Percentiles rank a stretch among this genome's conserved stretches.
phyloP scores from a whole-genome alignment of 139 green algal genomes.

The Tetratostichococcus sp. region DNA sequence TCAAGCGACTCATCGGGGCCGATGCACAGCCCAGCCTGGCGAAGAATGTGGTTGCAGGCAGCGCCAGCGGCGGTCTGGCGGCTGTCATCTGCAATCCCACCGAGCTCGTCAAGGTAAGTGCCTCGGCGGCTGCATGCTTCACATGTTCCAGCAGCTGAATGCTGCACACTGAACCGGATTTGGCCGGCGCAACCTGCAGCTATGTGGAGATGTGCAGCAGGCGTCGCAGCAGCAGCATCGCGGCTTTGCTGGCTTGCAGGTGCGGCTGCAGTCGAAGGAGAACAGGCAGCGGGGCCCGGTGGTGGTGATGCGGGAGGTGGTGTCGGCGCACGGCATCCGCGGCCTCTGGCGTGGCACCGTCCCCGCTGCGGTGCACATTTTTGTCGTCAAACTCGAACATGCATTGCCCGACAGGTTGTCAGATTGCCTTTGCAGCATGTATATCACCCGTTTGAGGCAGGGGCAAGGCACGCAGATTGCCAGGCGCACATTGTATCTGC shows the following conservation, averaged over 20 bases:
- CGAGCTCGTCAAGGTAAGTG: constrained; percentile 67
- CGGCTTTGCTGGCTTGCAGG: not conserved
- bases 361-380: constrained; percentile 47
- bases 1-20: constrained; percentile 43
- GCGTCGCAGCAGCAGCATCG: too few species aligned
- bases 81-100: constrained; percentile 72
- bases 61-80: constrained; percentile 62
- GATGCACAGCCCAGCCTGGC: constrained; percentile 22
- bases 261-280: constrained; percentile 29
- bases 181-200: too few species aligned
- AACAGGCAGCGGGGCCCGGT: constrained; percentile 16
- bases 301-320: constrained; percentile 40
- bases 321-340: constrained; percentile 53
- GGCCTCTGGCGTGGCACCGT: constrained; percentile 79
- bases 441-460: too few species aligned
- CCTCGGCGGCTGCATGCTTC: too few species aligned
- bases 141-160: too few species aligned
- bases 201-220: too few species aligned
- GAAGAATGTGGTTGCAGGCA: constrained; percentile 64
- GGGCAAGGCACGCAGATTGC: too few species aligned
- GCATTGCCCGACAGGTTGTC: too few species aligned
- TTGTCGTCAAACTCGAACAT: too few species aligned
- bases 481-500: too few species aligned
- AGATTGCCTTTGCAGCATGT: too few species aligned
- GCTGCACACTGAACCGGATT: too few species aligned